Base-by-base conservation (phyloP, 1,284 basidiomycete species). In the Rhodotorula sp. region DNA sequence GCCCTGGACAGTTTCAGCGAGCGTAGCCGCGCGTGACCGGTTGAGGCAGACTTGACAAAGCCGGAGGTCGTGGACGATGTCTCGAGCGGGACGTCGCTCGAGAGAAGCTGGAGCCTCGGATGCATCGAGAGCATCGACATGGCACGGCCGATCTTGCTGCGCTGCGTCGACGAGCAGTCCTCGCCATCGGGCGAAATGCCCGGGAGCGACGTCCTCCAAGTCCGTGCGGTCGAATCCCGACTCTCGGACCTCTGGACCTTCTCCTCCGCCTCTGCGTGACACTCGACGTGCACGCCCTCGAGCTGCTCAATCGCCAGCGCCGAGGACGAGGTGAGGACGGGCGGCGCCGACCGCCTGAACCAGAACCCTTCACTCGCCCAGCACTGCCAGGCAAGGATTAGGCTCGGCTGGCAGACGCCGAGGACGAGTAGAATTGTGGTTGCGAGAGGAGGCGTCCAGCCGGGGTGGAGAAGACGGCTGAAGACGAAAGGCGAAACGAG, bases 1-100 rank as follows among this genome's bases (percentile, higher is more conserved):
- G 63, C 23, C 42, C 70, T 74, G n/a, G 66, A 53, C 19, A 76
- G 61, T 46, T 71, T 70, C 54, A 76, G 73, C 42, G 72, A 74
- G 4, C 74, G 70, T 0, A 74, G 70, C 7, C 74, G 72, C 7
- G 54, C 60, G 70, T 74, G 74, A 1, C 65, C 70, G 27, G 14
- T 42, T 4, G 58, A 25, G 0, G 65, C 65, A 8, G 58, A 34
- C 44, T 64, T 61, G 61, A 45, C 50, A 63, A 54, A 66, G 14
- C 63, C 63, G 5, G 67, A 67, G 3, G 61, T 27, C 13, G 42
- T 44, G 27, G 72, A 57, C 4, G 27, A 25, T 2, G 64, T 27
- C 34, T 66, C 60, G 60, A 14, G 25, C 48, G 49, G 13, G 25
- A 34, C 42, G 23, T 8, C 23, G 41, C 25, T 49, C 41, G 73